Evolutionary conservation across 306 rosid genomes (phyloP).

Genomic region (Vicia faba): DNA sequence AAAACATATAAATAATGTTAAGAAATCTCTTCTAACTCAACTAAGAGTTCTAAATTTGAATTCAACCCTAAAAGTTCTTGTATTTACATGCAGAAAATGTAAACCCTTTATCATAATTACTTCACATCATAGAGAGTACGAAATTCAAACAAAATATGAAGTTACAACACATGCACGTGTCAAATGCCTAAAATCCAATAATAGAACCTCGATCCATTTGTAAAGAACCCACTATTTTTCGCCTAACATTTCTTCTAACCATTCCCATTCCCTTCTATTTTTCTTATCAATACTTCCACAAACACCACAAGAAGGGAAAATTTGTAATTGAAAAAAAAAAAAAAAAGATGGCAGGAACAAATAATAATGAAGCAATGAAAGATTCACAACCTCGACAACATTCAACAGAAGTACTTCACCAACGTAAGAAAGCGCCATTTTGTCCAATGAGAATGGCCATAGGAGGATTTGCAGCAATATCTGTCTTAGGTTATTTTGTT

Average conservation of each 20-base stretch:
- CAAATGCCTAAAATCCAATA: constrained; percentile 15
- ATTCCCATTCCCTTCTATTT: not conserved
- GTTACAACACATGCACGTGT: constrained; percentile 15
- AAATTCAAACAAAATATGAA: not conserved
- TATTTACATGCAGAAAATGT: too few species aligned
- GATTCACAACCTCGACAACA: constrained; percentile 32
- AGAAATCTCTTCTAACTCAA: too few species aligned
- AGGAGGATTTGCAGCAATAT: constrained; percentile 54
- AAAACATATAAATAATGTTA: too few species aligned
- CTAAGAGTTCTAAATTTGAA: too few species aligned
- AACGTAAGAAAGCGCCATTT: constrained; percentile 44
- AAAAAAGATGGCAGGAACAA: constrained; percentile 33
- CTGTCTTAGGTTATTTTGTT: constrained; percentile 51
- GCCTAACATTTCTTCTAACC: constrained; percentile 40
- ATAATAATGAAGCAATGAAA: constrained; percentile 29
- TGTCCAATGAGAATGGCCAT: constrained; percentile 61
- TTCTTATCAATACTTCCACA: constrained; percentile 13
- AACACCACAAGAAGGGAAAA: not conserved
- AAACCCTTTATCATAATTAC: too few species aligned
- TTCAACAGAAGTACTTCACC: constrained; percentile 56
- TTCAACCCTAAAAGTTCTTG: too few species aligned
- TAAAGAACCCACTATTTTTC: constrained; percentile 29
- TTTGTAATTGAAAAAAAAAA: not conserved
- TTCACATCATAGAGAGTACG: too few species aligned
- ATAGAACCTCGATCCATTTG: constrained; percentile 17